Evolutionary conservation across 1,284 basidiomycete genomes (phyloP).

Genomic region (Mycocalia duriaeana): DNA sequence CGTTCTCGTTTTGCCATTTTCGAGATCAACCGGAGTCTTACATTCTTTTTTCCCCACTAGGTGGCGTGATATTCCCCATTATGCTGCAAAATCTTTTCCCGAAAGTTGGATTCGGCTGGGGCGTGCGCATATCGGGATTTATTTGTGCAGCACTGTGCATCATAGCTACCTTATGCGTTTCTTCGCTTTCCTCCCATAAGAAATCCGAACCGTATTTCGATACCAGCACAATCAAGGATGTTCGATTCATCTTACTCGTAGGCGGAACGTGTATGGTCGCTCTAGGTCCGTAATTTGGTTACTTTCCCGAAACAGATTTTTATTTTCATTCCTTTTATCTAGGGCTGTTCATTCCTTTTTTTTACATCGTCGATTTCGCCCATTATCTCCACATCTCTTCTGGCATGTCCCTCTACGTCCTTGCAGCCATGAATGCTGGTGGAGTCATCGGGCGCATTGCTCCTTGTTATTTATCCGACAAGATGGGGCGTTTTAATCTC

Average conservation of each 20-base stretch:
- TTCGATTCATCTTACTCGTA: constrained; percentile 39
- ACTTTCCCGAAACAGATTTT: not conserved
- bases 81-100: constrained; percentile 56
- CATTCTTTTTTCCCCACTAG: constrained; percentile 29
- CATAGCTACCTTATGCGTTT: constrained; percentile 38
- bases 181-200: constrained; percentile 17
- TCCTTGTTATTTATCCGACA: constrained; percentile 58
- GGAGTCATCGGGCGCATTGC: constrained; percentile 57
- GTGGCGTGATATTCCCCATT: constrained; percentile 65
- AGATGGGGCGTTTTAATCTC: constrained; percentile 57
- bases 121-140: constrained; percentile 45
- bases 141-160: constrained; percentile 36
- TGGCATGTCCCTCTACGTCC: constrained; percentile 42
- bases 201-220: constrained; percentile 23
- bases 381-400: constrained; percentile 33
- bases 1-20: constrained; percentile 7
- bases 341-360: constrained; percentile 62
- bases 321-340: not conserved
- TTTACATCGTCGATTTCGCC: constrained; percentile 56
- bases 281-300: constrained; percentile 31
- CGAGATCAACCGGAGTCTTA: not conserved
- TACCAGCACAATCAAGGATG: constrained; percentile 35
- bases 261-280: constrained; percentile 46
- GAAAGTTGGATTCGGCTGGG: constrained; percentile 57
- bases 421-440: constrained; percentile 62